phyloP scores from a whole-genome alignment of 768 basidiomycete species.

The Kwoniella dejecticola region DNA sequence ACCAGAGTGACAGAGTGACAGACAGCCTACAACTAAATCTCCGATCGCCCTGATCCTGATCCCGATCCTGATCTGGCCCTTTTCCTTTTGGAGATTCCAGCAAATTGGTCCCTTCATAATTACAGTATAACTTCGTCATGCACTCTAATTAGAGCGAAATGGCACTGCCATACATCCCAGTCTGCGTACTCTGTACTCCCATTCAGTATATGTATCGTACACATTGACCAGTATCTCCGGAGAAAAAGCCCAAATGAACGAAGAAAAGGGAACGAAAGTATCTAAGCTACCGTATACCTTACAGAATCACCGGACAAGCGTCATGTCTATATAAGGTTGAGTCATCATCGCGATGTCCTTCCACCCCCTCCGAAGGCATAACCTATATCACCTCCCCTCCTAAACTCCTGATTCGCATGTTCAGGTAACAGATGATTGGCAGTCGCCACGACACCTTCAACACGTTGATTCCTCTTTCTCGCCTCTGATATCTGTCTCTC shows the following conservation, averaged over 20 bases:
- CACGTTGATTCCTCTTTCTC: conserved; percentile 64
- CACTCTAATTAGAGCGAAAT: not conserved
- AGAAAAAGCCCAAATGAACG: no score
- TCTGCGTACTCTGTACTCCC: not conserved
- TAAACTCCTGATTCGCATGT: not conserved
- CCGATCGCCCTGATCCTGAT: no score
- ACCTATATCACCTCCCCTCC: not conserved
- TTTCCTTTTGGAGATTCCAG: no score
- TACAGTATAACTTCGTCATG: not conserved
- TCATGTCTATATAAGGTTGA: not conserved
- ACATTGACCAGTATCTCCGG: not conserved
- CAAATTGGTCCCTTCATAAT: not conserved
- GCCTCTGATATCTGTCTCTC: conserved; percentile 77
- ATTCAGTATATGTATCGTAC: not conserved
- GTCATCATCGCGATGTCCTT: conserved; percentile 1
- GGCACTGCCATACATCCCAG: conserved; percentile 1
- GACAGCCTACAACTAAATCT: no score
- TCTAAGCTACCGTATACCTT: no score
- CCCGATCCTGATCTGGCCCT: no score
- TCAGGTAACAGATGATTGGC: conserved; percentile 33
- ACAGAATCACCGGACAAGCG: no score
- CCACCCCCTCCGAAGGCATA: conserved; percentile 13
- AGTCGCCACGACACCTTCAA: conserved; percentile 48
- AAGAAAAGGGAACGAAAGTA: no score
- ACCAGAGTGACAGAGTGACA: no score